Conservation (phyloP, 139 green algal species). For the Gonium pectorale region DNA sequence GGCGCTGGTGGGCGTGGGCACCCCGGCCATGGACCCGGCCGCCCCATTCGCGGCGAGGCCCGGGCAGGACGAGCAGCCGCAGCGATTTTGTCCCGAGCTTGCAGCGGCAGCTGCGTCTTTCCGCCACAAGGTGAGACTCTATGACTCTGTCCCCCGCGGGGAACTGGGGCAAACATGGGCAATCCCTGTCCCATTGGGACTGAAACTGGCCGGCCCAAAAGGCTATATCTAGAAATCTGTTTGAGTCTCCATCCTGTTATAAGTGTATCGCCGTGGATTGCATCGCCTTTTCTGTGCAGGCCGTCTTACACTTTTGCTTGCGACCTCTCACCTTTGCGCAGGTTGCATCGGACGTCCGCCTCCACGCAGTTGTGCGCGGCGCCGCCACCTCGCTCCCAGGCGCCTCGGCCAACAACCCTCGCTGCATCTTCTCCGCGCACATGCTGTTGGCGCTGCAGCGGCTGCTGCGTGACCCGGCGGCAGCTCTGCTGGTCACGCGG, state of each 20-base stretch:
- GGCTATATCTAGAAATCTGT: no score
- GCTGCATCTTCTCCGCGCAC: background rate
- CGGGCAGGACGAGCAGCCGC: background rate
- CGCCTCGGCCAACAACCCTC: background rate
- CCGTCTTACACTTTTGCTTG: no score
- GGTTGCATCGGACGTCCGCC: background rate
- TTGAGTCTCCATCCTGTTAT: no score
- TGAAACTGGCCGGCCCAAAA: no score
- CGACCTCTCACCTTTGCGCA: background rate
- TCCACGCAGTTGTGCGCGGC: background rate
- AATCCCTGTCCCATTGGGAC: no score
- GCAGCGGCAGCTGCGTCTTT: conserved; percentile 6
- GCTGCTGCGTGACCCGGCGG: background rate
- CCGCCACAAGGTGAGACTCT: background rate
- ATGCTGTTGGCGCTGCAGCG: conserved; percentile 15
- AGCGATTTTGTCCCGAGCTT: background rate
- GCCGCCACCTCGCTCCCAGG: background rate
- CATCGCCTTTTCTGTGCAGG: no score
- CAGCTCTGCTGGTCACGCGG: background rate
- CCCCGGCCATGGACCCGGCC: background rate
- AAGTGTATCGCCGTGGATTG: background rate
- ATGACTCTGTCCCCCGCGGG: no score
- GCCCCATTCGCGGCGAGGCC: background rate
- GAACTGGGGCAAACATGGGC: background rate
- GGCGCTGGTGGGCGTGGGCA: conserved; percentile 18